phyloP scores from a whole-genome alignment of 208 protist genomes.

The Ichthyophonus hoferi region DNA sequence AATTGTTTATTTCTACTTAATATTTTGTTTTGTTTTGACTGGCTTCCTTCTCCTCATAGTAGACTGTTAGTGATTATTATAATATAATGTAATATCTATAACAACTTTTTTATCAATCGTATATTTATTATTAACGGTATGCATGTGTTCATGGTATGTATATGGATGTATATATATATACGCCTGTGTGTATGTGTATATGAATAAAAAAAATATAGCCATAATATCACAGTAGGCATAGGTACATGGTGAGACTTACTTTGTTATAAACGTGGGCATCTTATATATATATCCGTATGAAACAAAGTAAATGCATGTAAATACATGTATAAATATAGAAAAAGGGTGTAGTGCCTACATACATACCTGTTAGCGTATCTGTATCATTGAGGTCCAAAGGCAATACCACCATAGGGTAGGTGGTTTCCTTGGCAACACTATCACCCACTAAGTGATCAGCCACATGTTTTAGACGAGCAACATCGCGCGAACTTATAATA shows the following conservation, averaged over 20 bases:
- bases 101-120: too few relatives aligned
- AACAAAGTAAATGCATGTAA: too few relatives aligned
- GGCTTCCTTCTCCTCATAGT: too few relatives aligned
- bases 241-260: background rate
- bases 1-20: too few relatives aligned
- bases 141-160: background rate
- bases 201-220: background rate
- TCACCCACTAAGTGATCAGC: background rate
- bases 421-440: background rate
- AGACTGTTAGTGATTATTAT: too few relatives aligned
- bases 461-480: background rate
- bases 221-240: too few relatives aligned
- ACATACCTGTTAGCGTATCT: background rate
- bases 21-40: too few relatives aligned
- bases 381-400: background rate
- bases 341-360: background rate
- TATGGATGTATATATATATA: background rate
- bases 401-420: background rate
- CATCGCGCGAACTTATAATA: constrained; percentile 22
- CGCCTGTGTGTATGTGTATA: background rate
- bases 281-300: too few relatives aligned
- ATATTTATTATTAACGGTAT: background rate
- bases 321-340: background rate
- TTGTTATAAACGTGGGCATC: background rate
- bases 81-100: too few relatives aligned